A percentile compares a stretch with the other conserved stretches of the same genome.
Evolutionary conservation across 345 rosid genomes (phyloP).

Genomic region (Odontarrhena argentea): DNA sequence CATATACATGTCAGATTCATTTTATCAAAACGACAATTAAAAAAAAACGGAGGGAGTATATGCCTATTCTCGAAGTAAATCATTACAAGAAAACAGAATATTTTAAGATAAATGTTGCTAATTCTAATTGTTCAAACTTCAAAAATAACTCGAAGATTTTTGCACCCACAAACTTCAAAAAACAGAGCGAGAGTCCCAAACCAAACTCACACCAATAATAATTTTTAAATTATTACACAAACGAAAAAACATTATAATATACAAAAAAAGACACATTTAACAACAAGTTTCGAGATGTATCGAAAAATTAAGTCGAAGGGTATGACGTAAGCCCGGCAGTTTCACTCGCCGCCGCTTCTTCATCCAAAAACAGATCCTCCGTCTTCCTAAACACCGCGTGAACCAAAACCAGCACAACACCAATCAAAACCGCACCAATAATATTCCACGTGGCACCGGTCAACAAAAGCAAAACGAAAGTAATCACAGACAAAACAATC

Average conservation of each 20-base stretch:
- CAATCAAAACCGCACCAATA: constrained; percentile 55
- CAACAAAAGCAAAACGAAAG: constrained; percentile 59
- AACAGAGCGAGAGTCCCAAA: neutral
- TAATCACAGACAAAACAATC: constrained; percentile 49
- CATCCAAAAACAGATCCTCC: constrained; percentile 66
- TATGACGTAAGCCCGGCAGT: constrained; percentile 38
- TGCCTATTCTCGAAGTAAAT: neutral
- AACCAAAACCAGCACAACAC: constrained; percentile 52
- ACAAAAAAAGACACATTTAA: constrained; percentile 2
- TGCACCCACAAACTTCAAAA: neutral
- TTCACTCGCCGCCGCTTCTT: constrained; percentile 48
- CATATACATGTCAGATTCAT: no score
- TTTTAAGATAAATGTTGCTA: no score
- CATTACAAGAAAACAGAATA: neutral
- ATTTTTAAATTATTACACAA: constrained; percentile 17
- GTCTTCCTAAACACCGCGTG: constrained; percentile 74
- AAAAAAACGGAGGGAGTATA: no score
- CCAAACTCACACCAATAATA: constrained; percentile 27
- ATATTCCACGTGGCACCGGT: constrained; percentile 64
- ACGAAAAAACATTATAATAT: constrained; percentile 21
- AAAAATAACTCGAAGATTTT: neutral
- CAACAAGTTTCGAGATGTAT: constrained; percentile 1
- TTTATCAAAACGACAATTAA: no score
- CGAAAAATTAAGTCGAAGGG: constrained; percentile 23
- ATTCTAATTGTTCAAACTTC: neutral